phyloP scores from a whole-genome alignment of 2,329 filamentous ascomycete species.

The Ophiostoma montium region DNA sequence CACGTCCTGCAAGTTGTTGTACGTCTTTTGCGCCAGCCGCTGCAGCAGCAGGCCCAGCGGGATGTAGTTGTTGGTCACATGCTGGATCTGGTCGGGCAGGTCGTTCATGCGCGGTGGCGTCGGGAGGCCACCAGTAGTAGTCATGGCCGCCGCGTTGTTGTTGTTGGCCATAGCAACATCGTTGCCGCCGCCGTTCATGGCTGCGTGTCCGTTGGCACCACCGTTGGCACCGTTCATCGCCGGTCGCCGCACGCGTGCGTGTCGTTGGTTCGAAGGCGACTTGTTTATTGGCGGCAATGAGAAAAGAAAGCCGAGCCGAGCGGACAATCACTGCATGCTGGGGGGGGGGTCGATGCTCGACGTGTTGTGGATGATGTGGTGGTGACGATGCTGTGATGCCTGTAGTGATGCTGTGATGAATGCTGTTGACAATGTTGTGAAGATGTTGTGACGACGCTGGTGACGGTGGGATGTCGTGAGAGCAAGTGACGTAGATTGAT shows the following conservation, averaged over 20 bases:
- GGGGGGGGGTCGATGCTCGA: not conserved
- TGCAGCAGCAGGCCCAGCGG: conserved; percentile 61
- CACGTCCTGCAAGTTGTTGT: conserved; percentile 59
- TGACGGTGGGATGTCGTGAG: no score
- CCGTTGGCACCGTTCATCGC: not conserved
- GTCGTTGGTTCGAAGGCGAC: conserved; percentile 30
- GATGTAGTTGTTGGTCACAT: conserved; percentile 65
- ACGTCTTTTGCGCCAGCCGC: conserved; percentile 69
- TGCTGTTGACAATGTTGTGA: no score
- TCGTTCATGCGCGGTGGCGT: conserved; percentile 32
- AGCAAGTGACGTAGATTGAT: no score
- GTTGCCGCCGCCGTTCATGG: conserved; percentile 39
- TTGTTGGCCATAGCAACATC: no score
- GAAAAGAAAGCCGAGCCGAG: no score
- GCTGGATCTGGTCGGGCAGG: conserved; percentile 46
- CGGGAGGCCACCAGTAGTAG: no score
- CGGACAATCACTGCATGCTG: not conserved
- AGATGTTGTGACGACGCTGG: no score
- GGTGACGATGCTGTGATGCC: no score
- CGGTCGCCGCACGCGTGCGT: conserved; percentile 17
- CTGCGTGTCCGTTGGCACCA: not conserved
- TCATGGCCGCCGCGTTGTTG: no score
- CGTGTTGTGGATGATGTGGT: no score
- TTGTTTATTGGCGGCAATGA: no score
- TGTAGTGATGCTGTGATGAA: no score